Evolutionary conservation across 305 asterid genomes (phyloP), one percentile per base, ranked within the genome.

Genomic region (Plantago lanceolata): DNA sequence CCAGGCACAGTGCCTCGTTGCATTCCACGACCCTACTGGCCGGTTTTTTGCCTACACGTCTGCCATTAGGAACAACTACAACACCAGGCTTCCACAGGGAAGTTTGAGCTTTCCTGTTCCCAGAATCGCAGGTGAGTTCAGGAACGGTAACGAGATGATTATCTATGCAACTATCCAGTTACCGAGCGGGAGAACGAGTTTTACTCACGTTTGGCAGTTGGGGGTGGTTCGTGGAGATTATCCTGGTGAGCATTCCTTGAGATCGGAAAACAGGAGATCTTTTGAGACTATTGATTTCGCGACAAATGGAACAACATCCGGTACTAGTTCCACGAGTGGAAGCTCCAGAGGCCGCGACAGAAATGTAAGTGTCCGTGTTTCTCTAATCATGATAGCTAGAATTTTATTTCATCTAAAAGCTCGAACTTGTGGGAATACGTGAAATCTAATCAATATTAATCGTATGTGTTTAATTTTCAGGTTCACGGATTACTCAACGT

Each of bases 401-500:
- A n/a, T n/a, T n/a, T n/a, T n/a, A n/a, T n/a, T n/a, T n/a, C n/a
- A n/a, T n/a, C n/a, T n/a, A n/a, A n/a, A n/a, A n/a, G n/a, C n/a
- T n/a, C n/a, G n/a, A n/a, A n/a, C n/a, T n/a, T n/a, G n/a, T n/a
- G n/a, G n/a, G n/a, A n/a, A n/a, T n/a, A n/a, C n/a, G n/a, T n/a
- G n/a, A n/a, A n/a, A n/a, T n/a, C n/a, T n/a, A n/a, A n/a, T n/a
- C n/a, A 5, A 1, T 33, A 5, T 33, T 33, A 33, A 33, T 19
- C 3, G 20, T 3, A 18, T 48, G 21, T 12, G 66, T 55, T 13
- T 13, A 35, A 29, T 2, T 33, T 54, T 20, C 72, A 89, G 96
- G 68, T 76, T 51, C 96, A 89, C 57, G 96, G 95, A 37, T 82
- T 89, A 33, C 17, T 89, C 78, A 85, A 83, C 55, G 96, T 71